Evolutionary conservation across 2,329 filamentous ascomycete species (phyloP).

Genomic region (Microsporum audouinii): DNA sequence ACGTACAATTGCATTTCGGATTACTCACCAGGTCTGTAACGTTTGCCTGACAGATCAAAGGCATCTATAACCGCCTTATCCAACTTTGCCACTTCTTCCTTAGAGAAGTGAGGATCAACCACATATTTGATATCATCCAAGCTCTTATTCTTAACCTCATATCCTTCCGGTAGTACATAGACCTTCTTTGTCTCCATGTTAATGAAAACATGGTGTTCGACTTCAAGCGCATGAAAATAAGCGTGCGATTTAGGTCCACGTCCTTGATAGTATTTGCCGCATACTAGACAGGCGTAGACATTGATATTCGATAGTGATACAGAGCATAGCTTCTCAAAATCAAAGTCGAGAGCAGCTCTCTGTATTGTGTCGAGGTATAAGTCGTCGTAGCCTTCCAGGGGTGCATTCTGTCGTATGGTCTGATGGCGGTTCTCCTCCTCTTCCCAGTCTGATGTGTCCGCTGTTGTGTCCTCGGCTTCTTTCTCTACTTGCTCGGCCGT

Average conservation of each 20-base stretch:
- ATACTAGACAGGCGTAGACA: slow-evolving; percentile 93
- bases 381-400: slow-evolving; percentile 81
- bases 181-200: slow-evolving; percentile 61
- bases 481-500: slow-evolving; percentile 60
- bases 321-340: slow-evolving; percentile 97
- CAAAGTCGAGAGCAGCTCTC: slow-evolving; percentile 85
- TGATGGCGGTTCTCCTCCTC: slow-evolving; percentile 27
- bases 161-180: slow-evolving; percentile 69
- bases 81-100: slow-evolving; percentile 65
- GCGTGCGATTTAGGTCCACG: slow-evolving; percentile 88
- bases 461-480: slow-evolving; percentile 25
- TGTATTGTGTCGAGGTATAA: slow-evolving; percentile 97
- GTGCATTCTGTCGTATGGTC: slow-evolving; percentile 56
- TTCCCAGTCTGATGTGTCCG: slow-evolving; percentile 18
- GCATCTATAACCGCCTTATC: slow-evolving; percentile 52
- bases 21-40: slow-evolving; percentile 62
- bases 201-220: slow-evolving; percentile 94
- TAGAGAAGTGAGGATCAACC: slow-evolving; percentile 76
- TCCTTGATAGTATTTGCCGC: slow-evolving; percentile 95
- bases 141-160: slow-evolving; percentile 88
- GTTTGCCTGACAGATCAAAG: slow-evolving; percentile 70
- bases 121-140: slow-evolving; percentile 98
- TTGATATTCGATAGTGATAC: slow-evolving; percentile 96
- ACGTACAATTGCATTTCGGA: background rate
- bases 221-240: slow-evolving; percentile 93